phyloP scores from a whole-genome alignment of 164 flowering plant genomes.

The Magnolia kwangsiensis region DNA sequence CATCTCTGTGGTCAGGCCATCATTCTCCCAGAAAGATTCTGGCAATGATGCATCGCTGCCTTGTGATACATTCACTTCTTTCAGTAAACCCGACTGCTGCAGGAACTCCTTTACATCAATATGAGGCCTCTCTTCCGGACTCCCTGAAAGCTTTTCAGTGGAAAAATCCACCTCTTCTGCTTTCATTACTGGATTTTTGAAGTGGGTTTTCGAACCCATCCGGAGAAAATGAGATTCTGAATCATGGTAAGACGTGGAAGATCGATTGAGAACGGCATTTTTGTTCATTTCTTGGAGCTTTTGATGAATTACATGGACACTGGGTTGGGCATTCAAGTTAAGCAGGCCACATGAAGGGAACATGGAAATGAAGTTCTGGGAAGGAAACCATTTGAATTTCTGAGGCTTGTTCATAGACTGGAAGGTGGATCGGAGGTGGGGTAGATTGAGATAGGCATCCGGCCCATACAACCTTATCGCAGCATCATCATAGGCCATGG shows the following conservation, averaged over 20 bases:
- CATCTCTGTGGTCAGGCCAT: constrained; percentile 16
- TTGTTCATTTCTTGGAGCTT: constrained; percentile 79
- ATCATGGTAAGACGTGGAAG: constrained; percentile 22
- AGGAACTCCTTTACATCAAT: constrained; percentile 91
- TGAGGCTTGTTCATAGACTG: constrained; percentile 38
- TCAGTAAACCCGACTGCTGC: constrained; percentile 76
- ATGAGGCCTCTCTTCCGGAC: constrained; percentile 60
- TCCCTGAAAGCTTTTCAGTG: constrained; percentile 17
- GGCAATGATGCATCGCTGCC: constrained; percentile 13
- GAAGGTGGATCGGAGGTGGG: constrained; percentile 61
- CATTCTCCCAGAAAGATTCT: constrained; percentile 29
- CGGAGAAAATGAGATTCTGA: constrained; percentile 14
- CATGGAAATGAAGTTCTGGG: constrained; percentile 68
- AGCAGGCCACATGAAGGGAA: constrained; percentile 72
- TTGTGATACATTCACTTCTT: constrained; percentile 38
- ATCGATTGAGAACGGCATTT: constrained; percentile 22
- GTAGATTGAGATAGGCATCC: constrained; percentile 87
- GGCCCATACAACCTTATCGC: constrained; percentile 85
- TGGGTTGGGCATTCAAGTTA: constrained; percentile 83
- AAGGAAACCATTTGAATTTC: constrained; percentile 77
- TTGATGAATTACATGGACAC: constrained; percentile 90
- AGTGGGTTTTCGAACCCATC: constrained; percentile 6
- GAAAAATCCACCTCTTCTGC: constrained; percentile 24
- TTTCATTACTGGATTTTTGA: background rate
- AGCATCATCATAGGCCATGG: constrained; percentile 98